These are phyloP conservation scores for Aspergillus bertholletiae DNA, from an alignment of 495 filamentous ascomycete species.

Conservation along the genomic window DNA sequence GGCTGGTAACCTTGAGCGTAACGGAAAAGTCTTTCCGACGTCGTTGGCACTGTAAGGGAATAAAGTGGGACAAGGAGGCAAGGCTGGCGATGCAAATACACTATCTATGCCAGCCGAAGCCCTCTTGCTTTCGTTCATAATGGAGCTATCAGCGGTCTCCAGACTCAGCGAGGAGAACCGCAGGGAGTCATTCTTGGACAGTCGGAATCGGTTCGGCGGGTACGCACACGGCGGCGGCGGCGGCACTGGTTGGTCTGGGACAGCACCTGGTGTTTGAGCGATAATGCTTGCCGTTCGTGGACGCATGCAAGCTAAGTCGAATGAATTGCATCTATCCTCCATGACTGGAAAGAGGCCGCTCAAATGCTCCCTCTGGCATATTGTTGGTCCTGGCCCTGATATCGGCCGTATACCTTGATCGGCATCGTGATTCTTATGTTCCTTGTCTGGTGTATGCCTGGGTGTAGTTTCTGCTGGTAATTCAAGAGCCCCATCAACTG, in stretches of 20 bases:
- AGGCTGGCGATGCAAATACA: conserved; percentile 29
- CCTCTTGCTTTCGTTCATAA: conserved; percentile 38
- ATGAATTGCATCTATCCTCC: conserved; percentile 19
- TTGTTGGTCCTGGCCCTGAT: conserved; percentile 30
- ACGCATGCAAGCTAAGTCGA: conserved; percentile 24
- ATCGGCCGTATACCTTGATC: conserved; percentile 32
- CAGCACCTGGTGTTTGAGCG: conserved; percentile 36
- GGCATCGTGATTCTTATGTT: conserved; percentile 19
- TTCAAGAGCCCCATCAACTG: conserved; percentile 38
- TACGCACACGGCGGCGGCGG: conserved; percentile 44
- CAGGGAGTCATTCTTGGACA: conserved; percentile 39
- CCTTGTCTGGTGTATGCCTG: conserved; percentile 38
- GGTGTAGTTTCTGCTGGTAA: conserved; percentile 40
- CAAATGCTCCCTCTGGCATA: conserved; percentile 20
- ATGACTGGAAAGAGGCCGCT: conserved; percentile 25
- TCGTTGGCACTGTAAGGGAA: conserved; percentile 43
- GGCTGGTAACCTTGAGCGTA: conserved; percentile 22
- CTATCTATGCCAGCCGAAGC: conserved; percentile 26
- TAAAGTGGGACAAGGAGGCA: conserved; percentile 38
- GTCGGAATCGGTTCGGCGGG: conserved; percentile 31
- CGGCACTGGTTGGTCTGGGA: conserved; percentile 43
- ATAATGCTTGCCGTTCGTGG: conserved; percentile 37
- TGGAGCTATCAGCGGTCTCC: conserved; percentile 47
- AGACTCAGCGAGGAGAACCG: conserved; percentile 43
- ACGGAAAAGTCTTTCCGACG: conserved; percentile 32